These are phyloP conservation scores for Chalciporus piperatus DNA, from an alignment of 768 basidiomycete species.

Conservation along the genomic window DNA sequence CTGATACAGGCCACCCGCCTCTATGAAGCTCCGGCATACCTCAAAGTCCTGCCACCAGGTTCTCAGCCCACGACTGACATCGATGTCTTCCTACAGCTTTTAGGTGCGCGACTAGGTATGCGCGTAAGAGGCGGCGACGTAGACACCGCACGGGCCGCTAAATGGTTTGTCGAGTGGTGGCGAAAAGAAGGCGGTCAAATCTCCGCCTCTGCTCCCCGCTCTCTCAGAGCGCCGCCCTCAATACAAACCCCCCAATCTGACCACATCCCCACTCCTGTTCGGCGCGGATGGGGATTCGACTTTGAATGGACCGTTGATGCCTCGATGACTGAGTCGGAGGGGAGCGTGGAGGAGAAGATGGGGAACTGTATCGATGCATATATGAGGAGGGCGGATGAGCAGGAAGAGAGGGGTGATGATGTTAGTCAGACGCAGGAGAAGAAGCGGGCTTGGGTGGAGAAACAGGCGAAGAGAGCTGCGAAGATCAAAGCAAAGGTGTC, in stretches of 20 bases:
- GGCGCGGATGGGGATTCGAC: constrained; percentile 84
- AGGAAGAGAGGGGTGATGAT: constrained; percentile 53
- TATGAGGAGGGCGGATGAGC: constrained; percentile 39
- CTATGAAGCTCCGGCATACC: constrained; percentile 64
- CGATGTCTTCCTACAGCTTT: constrained; percentile 59
- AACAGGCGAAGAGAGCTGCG: constrained; percentile 36
- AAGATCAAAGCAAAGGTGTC: constrained; percentile 30
- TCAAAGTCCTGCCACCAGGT: constrained; percentile 54
- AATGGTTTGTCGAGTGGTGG: constrained; percentile 87
- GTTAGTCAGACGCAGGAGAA: constrained; percentile 72
- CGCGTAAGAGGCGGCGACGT: constrained; percentile 70
- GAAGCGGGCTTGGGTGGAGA: constrained; percentile 49
- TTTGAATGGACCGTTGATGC: constrained; percentile 59
- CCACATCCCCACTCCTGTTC: constrained; percentile 12
- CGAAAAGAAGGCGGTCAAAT: constrained; percentile 67
- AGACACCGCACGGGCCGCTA: constrained; percentile 69
- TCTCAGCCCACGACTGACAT: constrained; percentile 60
- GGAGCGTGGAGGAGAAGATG: constrained; percentile 61
- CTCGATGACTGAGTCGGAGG: constrained; percentile 8
- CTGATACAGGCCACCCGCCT: constrained; percentile 1
- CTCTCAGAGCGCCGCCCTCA: constrained; percentile 1
- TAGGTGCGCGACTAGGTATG: constrained; percentile 81
- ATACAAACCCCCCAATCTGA: neutral
- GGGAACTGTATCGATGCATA: constrained; percentile 64
- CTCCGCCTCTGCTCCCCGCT: constrained; percentile 42